Percentiles rank a stretch among this genome's conserved stretches.
These are phyloP conservation scores for Helminthosporium solani DNA, from an alignment of 2,329 filamentous ascomycete species.

Conservation along the genomic window DNA sequence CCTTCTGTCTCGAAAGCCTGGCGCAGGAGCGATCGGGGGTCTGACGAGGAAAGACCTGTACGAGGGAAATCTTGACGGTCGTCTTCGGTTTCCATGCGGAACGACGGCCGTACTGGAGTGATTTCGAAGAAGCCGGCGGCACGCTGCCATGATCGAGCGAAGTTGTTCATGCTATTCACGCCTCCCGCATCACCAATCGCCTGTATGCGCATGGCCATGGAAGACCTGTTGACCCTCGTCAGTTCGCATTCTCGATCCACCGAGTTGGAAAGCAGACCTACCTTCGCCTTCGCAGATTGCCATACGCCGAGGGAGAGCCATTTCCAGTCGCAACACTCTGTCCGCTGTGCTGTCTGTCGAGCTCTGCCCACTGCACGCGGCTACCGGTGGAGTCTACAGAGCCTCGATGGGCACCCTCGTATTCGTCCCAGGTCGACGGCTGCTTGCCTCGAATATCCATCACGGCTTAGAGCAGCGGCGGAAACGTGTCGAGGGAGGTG, in stretches of 20 bases:
- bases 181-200: slow-evolving; percentile 72
- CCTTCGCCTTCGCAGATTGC: slow-evolving; percentile 42
- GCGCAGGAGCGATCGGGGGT: slow-evolving; percentile 46
- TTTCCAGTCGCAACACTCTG: slow-evolving; percentile 26
- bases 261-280: slow-evolving; percentile 15
- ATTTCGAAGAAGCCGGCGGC: slow-evolving; percentile 87
- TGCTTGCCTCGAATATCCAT: slow-evolving; percentile 44
- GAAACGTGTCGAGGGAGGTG: not conserved
- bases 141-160: slow-evolving; percentile 88
- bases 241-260: not conserved
- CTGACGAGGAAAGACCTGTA: slow-evolving; percentile 35
- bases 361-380: slow-evolving; percentile 43
- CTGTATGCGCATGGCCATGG: slow-evolving; percentile 53
- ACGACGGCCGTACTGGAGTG: slow-evolving; percentile 74
- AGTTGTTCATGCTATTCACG: slow-evolving; percentile 91
- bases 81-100: slow-evolving; percentile 54
- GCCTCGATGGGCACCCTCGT: slow-evolving; percentile 46
- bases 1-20: slow-evolving; percentile 42
- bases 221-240: slow-evolving; percentile 39
- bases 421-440: slow-evolving; percentile 50
- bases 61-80: slow-evolving; percentile 36
- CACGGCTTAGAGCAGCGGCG: slow-evolving; percentile 4
- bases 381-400: slow-evolving; percentile 42
- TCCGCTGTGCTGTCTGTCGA: slow-evolving; percentile 31
- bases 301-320: slow-evolving; percentile 20